phyloP scores from a whole-genome alignment of 164 flowering plant genomes.

The Liquidambar formosana region DNA sequence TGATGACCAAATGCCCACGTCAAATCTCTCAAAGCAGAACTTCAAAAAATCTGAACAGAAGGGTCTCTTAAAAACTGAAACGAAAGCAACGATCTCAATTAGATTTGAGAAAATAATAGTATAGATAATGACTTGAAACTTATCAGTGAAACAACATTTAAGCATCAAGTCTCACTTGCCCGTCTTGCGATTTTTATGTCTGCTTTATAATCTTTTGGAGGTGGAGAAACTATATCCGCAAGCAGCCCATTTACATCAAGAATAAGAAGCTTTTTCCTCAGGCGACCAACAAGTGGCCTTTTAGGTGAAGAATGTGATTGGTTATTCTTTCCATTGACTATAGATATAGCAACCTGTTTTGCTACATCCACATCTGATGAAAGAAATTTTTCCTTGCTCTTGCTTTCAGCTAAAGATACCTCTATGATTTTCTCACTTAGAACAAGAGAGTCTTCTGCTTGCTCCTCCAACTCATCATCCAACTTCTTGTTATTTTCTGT shows the following conservation, averaged over 20 bases:
- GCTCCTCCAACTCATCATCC: neutral
- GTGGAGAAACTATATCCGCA: constrained; percentile 58
- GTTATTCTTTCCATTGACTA: constrained; percentile 8
- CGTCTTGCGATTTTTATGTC: constrained; percentile 45
- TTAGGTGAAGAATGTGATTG: constrained; percentile 1
- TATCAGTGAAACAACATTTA: neutral
- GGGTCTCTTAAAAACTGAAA: constrained; percentile 84
- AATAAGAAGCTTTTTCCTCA: constrained; percentile 67
- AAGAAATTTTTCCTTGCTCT: neutral
- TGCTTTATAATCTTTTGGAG: constrained; percentile 42
- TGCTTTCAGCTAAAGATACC: neutral
- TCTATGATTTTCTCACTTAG: neutral
- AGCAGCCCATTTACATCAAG: constrained; percentile 92
- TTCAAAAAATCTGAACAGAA: constrained; percentile 67
- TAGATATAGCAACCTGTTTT: neutral
- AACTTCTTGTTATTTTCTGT: neutral
- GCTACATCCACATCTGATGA: neutral
- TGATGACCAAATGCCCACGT: constrained; percentile 89
- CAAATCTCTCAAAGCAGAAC: constrained; percentile 83
- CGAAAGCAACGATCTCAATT: constrained; percentile 1
- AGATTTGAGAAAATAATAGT: neutral
- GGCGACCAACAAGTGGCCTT: constrained; percentile 10
- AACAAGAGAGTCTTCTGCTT: neutral
- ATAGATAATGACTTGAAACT: neutral
- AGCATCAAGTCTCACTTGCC: constrained; percentile 50